Base-by-base conservation (phyloP, 306 rosid species). In the Comarum palustre region DNA sequence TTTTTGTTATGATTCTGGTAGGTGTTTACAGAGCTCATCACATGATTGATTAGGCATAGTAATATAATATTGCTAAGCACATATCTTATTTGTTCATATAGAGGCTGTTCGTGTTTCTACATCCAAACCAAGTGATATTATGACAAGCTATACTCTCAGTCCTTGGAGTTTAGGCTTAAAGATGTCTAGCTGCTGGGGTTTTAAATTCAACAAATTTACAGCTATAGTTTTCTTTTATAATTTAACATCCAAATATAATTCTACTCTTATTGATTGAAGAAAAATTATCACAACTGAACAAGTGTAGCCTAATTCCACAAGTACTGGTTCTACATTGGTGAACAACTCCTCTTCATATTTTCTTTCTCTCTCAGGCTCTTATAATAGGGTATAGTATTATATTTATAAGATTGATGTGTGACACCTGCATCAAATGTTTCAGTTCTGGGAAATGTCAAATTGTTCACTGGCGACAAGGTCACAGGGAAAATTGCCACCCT, bases 391-490 rank as follows among this genome's bases (percentile, higher is more conserved):
- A 65, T 52, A n/a, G n/a, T 72, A 14, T 20, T 61, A 5, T 12
- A 12, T 60, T 74, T 58, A 39, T 6, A 59, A 25, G 68, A 65
- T 62, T 13, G 67, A 11, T 32, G 8, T 46, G 15, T 75, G 63
- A 75, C 69, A 29, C 46, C 19, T 22, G 57, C 38, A 58, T 72
- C 83, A 22, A 17, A 77, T 73, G 41, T 88, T 87, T 58, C 81
- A 93, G 98, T 83, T 89, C 98, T 39, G 87, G 87, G 41, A 82
- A 85, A 84, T 94, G 98, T 78, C 97, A 94, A 87, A 88, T 91
- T 25, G 68, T 85, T 75, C 98, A 94, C 78, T 94, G 97, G 99
- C 87, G 93, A 50, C 96, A 85, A 83, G 99, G 99, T 42, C 97
- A 94, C 85, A 94, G 82, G 82, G 88, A 82, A 34, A 91, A 94